Evolutionary conservation across 2,329 filamentous ascomycete species (phyloP), one percentile per base, ranked within the genome.

Genomic region (Aphanoascus verrucosus): DNA sequence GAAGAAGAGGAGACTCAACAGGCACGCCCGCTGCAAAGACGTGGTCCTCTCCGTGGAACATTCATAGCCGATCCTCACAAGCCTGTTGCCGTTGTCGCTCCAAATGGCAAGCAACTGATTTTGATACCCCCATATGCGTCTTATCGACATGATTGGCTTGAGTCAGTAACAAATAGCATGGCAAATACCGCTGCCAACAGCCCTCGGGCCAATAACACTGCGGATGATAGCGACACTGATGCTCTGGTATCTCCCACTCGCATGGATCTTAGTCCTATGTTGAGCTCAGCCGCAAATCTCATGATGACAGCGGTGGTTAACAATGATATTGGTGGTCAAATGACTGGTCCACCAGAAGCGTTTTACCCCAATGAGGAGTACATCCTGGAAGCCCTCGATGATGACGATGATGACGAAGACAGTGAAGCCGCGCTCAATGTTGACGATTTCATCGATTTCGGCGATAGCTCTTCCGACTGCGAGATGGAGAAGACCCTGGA

Each of bases 371-470:
- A 77, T 9, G 77, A 70, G 52, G 70, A 78, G 55, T 70, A 71
- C 42, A 67, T 79, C 11, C 60, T 78, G 72, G 77, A 80, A 43
- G 74, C 78, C 31, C 78, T 81, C 17, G 77, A 78, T 17, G 82
- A 84, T 2, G 77, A 81, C 46, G 75, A 79, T 20, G 79, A 81
- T 14, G 83, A 85, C 46, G 82, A 85, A 19, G 82, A 78, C 23
- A 83, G 86, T 59, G 75, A 80, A 61, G 75, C 75, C 52, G 70
- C 85, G 14, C 68, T 73, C 54, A 79, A 83, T 57, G 75, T 89
- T 9, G 80, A 85, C 49, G 85, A 90, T 63, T 86, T 91, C 57
- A 80, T 90, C 59, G 77, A 82, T 49, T 84, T 85, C 65, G 78
- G 80, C 15, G 77, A 79, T 17, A 74, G 73, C 17, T 76, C 76